Base-by-base conservation (phyloP, 2,329 filamentous ascomycete genomes). In the Penicillium brasilianum region DNA sequence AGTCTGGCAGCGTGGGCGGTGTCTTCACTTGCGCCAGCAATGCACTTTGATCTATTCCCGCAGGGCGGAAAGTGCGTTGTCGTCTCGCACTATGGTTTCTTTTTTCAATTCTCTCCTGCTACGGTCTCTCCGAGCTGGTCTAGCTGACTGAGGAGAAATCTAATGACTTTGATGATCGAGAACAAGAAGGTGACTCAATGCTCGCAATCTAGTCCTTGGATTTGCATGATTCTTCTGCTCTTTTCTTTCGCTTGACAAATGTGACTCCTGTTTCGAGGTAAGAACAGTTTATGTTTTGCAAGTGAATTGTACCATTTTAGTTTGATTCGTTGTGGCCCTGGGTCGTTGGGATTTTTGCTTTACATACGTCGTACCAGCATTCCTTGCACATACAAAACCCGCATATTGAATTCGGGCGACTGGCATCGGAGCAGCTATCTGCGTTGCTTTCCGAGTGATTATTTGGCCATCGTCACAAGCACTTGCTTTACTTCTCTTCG, bases 21-120 rank as follows among this genome's bases (percentile, higher is more conserved):
- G 86, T 91, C 0, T 97, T 96, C 72, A 87, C 87, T 1, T 96
- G 93, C 72, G 83, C 82, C 14, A 85, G 78, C 60, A 81, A 79
- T 48, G 74, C 63, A 34, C 44, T 78, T 10, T 78, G 71, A 73
- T 56, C 13, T 53, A 20, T 37, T 25, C 50, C 44, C 30, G 58
- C 60, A 44, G 60, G 55, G 55, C 55, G 49, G 59, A 48, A 32
- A n/a, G 25, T 25, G 48, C 58, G 48, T 34, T 59, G 20, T 55
- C 41, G 28, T 30, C 37, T 60, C 43, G 57, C 14, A 16, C 54
- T 57, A 32, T 61, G 55, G 56, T 36, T 28, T 37, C 25, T 28
- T 28, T 28, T 37, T 32, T 39, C n/a, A n/a, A 8, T 49, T 39
- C 32, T 51, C 55, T 18, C 9, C 44, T 30, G 44, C 44, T 14